Evolutionary conservation across 805 yeast genomes (phyloP).

Genomic region (Saturnispora saitoi): DNA sequence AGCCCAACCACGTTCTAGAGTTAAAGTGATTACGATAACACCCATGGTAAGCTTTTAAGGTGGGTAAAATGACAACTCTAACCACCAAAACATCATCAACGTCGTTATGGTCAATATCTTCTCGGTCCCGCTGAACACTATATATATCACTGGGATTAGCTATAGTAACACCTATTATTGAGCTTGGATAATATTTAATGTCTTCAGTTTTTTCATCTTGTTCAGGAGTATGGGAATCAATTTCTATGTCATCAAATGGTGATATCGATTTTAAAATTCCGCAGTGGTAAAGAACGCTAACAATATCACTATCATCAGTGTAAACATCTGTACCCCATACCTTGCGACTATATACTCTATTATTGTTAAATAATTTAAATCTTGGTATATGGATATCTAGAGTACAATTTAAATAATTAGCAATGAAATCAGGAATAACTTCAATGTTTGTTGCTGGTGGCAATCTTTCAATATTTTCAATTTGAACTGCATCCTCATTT

Average conservation of each 20-base stretch:
- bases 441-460: conserved; percentile 15
- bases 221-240: background rate
- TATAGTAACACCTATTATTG: conserved; percentile 29
- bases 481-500: background rate
- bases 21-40: conserved; percentile 58
- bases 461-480: background rate
- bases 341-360: conserved; percentile 39
- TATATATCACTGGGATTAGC: conserved; percentile 31
- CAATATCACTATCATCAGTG: conserved; percentile 86
- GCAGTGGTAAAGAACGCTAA: conserved; percentile 64
- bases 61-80: conserved; percentile 58
- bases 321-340: conserved; percentile 92
- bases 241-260: conserved; percentile 13
- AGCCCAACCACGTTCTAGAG: conserved; percentile 60
- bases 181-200: conserved; percentile 11
- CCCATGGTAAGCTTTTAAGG: conserved; percentile 56
- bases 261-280: conserved; percentile 46
- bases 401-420: conserved; percentile 36
- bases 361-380: conserved; percentile 31
- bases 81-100: conserved; percentile 45
- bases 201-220: background rate
- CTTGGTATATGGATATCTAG: conserved; percentile 52
- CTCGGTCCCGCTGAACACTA: conserved; percentile 21
- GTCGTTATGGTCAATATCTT: conserved; percentile 21
- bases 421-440: conserved; percentile 24